These are phyloP conservation scores for Senna tora DNA, from an alignment of 306 rosid genomes.

Conservation along the genomic window DNA sequence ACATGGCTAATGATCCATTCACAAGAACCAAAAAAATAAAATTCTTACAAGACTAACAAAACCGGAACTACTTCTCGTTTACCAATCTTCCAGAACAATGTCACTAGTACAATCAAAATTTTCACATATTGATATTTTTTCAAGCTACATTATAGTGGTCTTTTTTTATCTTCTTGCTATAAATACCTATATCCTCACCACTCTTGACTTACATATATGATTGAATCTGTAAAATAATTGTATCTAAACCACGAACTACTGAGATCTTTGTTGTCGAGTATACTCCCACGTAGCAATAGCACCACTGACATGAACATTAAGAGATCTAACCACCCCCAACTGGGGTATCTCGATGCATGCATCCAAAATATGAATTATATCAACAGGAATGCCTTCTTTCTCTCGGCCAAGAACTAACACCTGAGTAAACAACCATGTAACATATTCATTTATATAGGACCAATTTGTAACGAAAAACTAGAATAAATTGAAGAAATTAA, in stretches of 20 bases:
- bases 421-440: constrained; percentile 50
- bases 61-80: background rate
- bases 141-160: too few species aligned
- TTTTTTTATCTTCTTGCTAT: too few species aligned
- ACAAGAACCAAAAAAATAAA: background rate
- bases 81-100: background rate
- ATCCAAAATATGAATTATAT: constrained; percentile 84
- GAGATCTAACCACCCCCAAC: constrained; percentile 93
- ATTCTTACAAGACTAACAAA: background rate
- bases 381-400: constrained; percentile 95
- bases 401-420: constrained; percentile 94
- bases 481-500: constrained; percentile 9
- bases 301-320: constrained; percentile 95
- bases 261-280: constrained; percentile 86
- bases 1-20: background rate
- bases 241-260: constrained; percentile 36
- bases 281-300: constrained; percentile 98
- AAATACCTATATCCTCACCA: too few species aligned
- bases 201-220: background rate
- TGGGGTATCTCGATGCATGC: constrained; percentile 94
- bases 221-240: constrained; percentile 19
- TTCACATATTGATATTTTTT: too few species aligned
- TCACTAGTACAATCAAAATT: background rate
- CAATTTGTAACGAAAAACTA: constrained; percentile 1
- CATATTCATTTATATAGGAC: background rate